phyloP scores from a whole-genome alignment of 129 eudicot species.

The Flaveria linearis region DNA sequence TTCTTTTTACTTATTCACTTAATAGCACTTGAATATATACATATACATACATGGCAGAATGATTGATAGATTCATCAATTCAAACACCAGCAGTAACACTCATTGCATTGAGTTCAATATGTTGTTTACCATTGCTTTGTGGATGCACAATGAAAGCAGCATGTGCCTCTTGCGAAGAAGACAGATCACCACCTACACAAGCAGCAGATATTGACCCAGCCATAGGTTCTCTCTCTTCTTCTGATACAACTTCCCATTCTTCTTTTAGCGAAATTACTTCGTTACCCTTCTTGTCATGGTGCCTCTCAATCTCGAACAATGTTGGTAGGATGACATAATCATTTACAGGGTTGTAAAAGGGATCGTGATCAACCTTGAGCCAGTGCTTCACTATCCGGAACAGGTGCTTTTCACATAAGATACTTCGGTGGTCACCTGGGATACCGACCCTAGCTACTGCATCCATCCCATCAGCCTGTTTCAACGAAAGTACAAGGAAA shows the following conservation, averaged over 20 bases:
- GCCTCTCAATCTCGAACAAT: constrained; percentile 57
- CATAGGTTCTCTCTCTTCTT: constrained; percentile 39
- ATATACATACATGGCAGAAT: constrained; percentile 1
- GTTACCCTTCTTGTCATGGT: constrained; percentile 41
- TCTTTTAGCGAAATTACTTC: constrained; percentile 64
- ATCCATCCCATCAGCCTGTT: constrained; percentile 87
- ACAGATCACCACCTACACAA: constrained; percentile 37
- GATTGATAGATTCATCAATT: constrained; percentile 15
- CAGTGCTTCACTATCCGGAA: constrained; percentile 88
- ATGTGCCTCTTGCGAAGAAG: constrained; percentile 50
- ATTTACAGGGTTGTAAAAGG: constrained; percentile 84
- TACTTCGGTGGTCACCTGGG: constrained; percentile 95
- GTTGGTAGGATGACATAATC: constrained; percentile 94
- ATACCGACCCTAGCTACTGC: constrained; percentile 98
- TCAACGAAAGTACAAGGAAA: constrained; percentile 3
- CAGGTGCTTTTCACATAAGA: constrained; percentile 71
- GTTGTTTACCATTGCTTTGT: constrained; percentile 56
- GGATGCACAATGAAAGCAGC: constrained; percentile 59
- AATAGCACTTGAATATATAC: constrained; percentile 32
- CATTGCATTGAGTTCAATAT: constrained; percentile 58
- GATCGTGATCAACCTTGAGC: constrained; percentile 92
- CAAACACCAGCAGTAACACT: constrained; percentile 59
- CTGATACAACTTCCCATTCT: constrained; percentile 84
- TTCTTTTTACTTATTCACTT: constrained; percentile 1
- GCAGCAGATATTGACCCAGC: constrained; percentile 57